phyloP scores from a whole-genome alignment of 805 yeast genomes.

The Candida verbasci region DNA sequence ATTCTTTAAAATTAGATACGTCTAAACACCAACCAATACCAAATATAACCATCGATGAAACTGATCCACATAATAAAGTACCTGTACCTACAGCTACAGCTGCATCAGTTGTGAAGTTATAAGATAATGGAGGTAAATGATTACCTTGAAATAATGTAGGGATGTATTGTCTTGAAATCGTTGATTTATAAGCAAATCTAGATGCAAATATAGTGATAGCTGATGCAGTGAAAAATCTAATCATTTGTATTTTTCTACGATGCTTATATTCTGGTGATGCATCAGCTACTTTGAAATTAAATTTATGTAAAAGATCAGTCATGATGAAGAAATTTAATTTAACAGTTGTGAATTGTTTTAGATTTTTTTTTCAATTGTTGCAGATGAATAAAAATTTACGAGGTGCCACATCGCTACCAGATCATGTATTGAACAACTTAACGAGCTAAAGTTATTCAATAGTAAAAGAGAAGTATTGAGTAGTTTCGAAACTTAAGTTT shows the following conservation, averaged over 20 bases:
- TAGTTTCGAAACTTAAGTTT: too few species aligned
- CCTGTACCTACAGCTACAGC: slow-evolving; percentile 82
- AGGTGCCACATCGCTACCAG: too few species aligned
- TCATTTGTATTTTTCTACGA: slow-evolving; percentile 68
- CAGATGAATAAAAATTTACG: too few species aligned
- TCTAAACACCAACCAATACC: slow-evolving; percentile 82
- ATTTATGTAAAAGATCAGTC: slow-evolving; percentile 5
- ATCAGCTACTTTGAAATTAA: slow-evolving; percentile 25
- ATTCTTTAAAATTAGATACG: slow-evolving; percentile 63
- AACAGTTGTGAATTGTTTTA: background rate
- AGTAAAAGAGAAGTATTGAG: too few species aligned
- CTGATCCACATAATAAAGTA: slow-evolving; percentile 65
- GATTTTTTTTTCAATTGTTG: too few species aligned
- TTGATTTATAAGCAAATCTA: slow-evolving; percentile 70
- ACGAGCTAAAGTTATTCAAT: too few species aligned
- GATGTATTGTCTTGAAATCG: slow-evolving; percentile 64
- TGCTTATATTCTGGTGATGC: slow-evolving; percentile 49
- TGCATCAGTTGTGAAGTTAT: slow-evolving; percentile 77
- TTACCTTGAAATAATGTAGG: slow-evolving; percentile 82
- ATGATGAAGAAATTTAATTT: background rate
- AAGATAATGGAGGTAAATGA: slow-evolving; percentile 75
- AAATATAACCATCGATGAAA: slow-evolving; percentile 65
- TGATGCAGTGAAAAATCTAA: slow-evolving; percentile 68
- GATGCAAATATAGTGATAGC: slow-evolving; percentile 68
- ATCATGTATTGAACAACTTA: too few species aligned